Base-by-base conservation (phyloP, 75 land plant genomes). In the Ceratopteris richardii region DNA sequence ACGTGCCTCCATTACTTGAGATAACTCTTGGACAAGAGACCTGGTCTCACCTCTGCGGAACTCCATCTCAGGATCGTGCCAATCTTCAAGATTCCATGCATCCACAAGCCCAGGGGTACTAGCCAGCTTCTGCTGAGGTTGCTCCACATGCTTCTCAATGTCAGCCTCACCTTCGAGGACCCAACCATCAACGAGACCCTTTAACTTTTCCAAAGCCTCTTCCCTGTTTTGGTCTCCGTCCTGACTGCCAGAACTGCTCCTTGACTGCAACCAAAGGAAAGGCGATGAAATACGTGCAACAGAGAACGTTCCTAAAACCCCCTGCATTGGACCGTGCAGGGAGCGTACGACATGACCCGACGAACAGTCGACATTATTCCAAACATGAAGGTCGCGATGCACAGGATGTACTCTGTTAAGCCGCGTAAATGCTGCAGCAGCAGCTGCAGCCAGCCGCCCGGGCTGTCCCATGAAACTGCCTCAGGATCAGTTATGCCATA, bases 51-150 rank as follows among this genome's bases (percentile, higher is more conserved):
- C 50, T 46, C 50, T 46, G 14, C 5, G 18, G 4, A 14, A 2
- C 18, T 5, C 50, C 3, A 14, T 17, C 50, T 46, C 50, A 2
- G 14, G 22, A n/a, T 46, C 50, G 5, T 14, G 18, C 50, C 50
- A 46, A 46, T 46, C 50, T 21, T 46, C 50, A 2, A 46, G 17
- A 46, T 46, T 46, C 50, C 50, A 46, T 4, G 5, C 50, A 46
- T 46, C 50, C 50, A 46, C 50, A 18, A 46, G 22, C 22, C 50
- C 50, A 21, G 22, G 4, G 14, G 50, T 5, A 21, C 50, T 4
- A 5, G 50, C 50, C 14, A 46, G 14, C 17, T 46, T 33, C 37
- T 46, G 50, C 22, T 46, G 12, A 17, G 2, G 50, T 3, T 46
- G 50, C 50, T 21, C 4, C 9, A 33, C 37, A 33, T 33, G 37